phyloP scores from a whole-genome alignment of 2,329 filamentous ascomycete species.

The Hymenoscyphus fraxineus region DNA sequence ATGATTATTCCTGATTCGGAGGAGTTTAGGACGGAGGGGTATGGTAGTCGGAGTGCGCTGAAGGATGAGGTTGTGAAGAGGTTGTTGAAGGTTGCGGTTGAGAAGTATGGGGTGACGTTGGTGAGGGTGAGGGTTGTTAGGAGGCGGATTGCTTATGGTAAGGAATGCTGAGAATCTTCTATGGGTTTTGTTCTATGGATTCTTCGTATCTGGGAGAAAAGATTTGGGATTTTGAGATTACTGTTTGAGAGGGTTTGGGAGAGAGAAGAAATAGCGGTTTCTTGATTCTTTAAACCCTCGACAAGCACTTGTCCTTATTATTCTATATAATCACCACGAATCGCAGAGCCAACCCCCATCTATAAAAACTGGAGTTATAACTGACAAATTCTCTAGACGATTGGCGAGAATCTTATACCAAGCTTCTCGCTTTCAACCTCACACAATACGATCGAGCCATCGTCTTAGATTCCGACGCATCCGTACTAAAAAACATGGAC shows the following conservation, averaged over 20 bases:
- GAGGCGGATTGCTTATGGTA: constrained; percentile 38
- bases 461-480: constrained; percentile 64
- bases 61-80: constrained; percentile 30
- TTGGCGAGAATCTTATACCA: constrained; percentile 51
- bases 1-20: constrained; percentile 43
- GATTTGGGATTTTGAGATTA: no score
- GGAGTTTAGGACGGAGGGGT: constrained; percentile 12
- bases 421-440: constrained; percentile 66
- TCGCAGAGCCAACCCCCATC: no score
- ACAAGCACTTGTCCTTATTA: no score
- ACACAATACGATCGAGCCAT: constrained; percentile 48
- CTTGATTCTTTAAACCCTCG: no score
- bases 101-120: constrained; percentile 44
- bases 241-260: no score
- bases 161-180: no score
- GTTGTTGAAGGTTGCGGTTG: constrained; percentile 41
- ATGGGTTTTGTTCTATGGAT: no score
- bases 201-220: no score
- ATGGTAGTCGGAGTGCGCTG: constrained; percentile 36
- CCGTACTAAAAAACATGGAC: constrained; percentile 60
- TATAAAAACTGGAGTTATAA: no score
- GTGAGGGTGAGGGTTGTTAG: constrained; percentile 41
- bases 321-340: no score
- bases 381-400: constrained; percentile 14
- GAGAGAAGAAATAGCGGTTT: no score